phyloP scores from a whole-genome alignment of 1,284 basidiomycete species.

The Leccinum cinnamomeum region DNA sequence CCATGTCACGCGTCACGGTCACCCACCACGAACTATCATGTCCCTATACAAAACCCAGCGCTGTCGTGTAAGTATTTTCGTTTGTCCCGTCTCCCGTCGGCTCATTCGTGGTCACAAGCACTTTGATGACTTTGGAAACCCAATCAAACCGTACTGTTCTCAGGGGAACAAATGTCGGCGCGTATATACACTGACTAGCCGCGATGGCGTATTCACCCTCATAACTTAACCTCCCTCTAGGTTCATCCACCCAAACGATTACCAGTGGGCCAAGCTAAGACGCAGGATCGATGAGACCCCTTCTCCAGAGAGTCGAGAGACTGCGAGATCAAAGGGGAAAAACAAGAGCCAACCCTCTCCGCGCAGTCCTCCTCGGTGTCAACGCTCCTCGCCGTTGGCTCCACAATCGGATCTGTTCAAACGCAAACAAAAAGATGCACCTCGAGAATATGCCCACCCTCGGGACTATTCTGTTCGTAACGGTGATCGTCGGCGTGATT shows the following conservation, averaged over 20 bases:
- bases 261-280: slow-evolving; percentile 41
- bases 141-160: slow-evolving; percentile 43
- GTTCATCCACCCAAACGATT: slow-evolving; percentile 53
- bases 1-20: slow-evolving; percentile 31
- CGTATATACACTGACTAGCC: slow-evolving; percentile 15
- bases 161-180: slow-evolving; percentile 52
- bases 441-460: slow-evolving; percentile 25
- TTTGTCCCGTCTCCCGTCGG: slow-evolving; percentile 1
- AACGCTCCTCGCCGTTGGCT: slow-evolving; percentile 32
- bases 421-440: slow-evolving; percentile 26
- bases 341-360: slow-evolving; percentile 23
- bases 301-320: slow-evolving; percentile 21
- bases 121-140: slow-evolving; percentile 43
- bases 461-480: slow-evolving; percentile 20
- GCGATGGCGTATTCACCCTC: slow-evolving; percentile 8
- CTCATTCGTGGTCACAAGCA: slow-evolving; percentile 36
- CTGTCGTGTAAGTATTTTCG: slow-evolving; percentile 43
- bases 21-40: slow-evolving; percentile 24
- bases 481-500: slow-evolving; percentile 29
- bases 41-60: slow-evolving; percentile 44
- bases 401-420: slow-evolving; percentile 36
- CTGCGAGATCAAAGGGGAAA: slow-evolving; percentile 24
- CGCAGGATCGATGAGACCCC: slow-evolving; percentile 19
- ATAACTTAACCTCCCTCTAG: slow-evolving; percentile 32
- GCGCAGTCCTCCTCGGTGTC: slow-evolving; percentile 23